Conservation (phyloP, 306 rosid species). For the Glycyrrhiza uralensis region DNA sequence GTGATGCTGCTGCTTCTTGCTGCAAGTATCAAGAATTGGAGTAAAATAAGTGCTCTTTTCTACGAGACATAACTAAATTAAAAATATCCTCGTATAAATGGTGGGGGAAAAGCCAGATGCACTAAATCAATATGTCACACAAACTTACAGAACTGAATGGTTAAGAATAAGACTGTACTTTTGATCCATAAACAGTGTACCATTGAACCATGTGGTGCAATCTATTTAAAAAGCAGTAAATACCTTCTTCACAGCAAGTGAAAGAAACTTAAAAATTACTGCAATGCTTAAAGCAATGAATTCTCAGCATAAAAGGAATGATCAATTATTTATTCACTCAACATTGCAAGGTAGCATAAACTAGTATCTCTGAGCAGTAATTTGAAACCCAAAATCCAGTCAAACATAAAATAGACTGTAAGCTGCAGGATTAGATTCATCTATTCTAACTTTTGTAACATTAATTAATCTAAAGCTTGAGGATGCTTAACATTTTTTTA, state of each 20-base stretch:
- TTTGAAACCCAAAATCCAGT: background rate
- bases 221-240: background rate
- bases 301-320: background rate
- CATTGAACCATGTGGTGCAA: background rate
- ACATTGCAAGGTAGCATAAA: background rate
- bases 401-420: background rate
- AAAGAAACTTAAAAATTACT: background rate
- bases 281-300: background rate
- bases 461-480: background rate
- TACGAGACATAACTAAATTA: background rate
- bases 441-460: background rate
- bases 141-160: background rate
- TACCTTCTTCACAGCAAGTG: background rate
- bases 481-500: background rate
- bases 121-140: background rate
- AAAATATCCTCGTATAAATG: background rate
- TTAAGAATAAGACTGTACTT: background rate
- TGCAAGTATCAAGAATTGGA: slow-evolving; percentile 43
- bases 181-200: background rate
- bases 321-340: background rate
- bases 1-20: slow-evolving; percentile 22
- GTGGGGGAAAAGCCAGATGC: background rate
- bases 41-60: slow-evolving; percentile 24
- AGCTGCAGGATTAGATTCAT: background rate
- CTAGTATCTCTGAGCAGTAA: background rate